phyloP scores from a whole-genome alignment of 805 yeast species.

The Metschnikowia gelsemii region DNA sequence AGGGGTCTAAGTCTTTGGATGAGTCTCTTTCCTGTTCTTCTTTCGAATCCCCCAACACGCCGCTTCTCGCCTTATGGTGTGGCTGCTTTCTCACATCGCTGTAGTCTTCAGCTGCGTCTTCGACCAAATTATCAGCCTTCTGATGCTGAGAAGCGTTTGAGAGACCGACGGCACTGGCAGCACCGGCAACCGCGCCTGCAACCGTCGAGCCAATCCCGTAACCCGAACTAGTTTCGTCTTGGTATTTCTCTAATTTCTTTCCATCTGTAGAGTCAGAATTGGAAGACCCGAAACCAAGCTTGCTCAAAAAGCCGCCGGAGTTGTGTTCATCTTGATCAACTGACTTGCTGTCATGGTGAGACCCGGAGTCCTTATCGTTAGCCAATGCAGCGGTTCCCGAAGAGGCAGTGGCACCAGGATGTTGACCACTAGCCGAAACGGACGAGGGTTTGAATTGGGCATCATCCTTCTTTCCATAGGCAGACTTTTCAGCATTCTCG shows the following conservation, averaged over 20 bases:
- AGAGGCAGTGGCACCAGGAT: neutral
- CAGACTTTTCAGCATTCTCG: neutral
- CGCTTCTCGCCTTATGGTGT: conserved; percentile 12
- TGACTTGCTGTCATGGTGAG: neutral
- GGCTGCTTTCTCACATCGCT: conserved; percentile 12
- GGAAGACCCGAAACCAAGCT: conserved; percentile 10
- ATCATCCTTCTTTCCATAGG: neutral
- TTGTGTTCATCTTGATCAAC: neutral
- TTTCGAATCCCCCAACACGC: conserved; percentile 9
- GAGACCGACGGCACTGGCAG: conserved; percentile 22
- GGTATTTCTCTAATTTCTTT: neutral
- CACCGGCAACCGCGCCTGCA: conserved; percentile 23
- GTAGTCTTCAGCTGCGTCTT: conserved; percentile 19
- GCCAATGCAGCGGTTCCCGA: conserved; percentile 1
- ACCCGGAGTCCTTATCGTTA: conserved; percentile 2
- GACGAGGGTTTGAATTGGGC: no score
- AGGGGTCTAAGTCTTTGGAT: conserved; percentile 9
- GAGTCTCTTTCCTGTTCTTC: neutral
- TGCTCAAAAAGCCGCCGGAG: conserved; percentile 15
- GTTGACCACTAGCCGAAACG: conserved; percentile 1
- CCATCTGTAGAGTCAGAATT: neutral
- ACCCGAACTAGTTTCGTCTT: neutral
- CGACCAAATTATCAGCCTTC: conserved; percentile 23
- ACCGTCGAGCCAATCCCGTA: conserved; percentile 14
- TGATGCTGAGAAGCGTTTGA: conserved; percentile 5